phyloP scores from a whole-genome alignment of 2,329 filamentous ascomycete genomes.

The Ceratocystis diversiconidia region DNA sequence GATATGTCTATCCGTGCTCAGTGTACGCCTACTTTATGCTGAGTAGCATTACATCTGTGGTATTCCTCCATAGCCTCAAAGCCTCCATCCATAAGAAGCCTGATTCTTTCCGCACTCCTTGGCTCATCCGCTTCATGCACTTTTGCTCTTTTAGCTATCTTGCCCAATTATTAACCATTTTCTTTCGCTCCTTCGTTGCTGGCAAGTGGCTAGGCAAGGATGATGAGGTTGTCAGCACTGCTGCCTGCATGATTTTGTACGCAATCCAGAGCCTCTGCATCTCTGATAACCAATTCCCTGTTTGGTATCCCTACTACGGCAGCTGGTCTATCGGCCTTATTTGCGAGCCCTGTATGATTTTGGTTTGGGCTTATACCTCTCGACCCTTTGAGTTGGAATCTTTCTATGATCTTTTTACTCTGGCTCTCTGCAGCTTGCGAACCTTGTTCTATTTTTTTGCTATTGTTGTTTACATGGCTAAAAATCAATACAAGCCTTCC shows the following conservation, averaged over 20 bases:
- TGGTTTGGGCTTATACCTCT: constrained; percentile 19
- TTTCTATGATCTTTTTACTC: neutral
- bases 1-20: constrained; percentile 44
- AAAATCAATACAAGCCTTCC: neutral
- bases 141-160: constrained; percentile 28
- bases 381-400: neutral
- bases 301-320: constrained; percentile 51
- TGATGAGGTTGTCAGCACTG: constrained; percentile 39
- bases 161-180: constrained; percentile 32
- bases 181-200: constrained; percentile 26
- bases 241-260: constrained; percentile 51
- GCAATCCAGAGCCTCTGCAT: constrained; percentile 44
- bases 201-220: constrained; percentile 32
- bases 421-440: neutral
- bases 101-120: constrained; percentile 28
- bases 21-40: constrained; percentile 44
- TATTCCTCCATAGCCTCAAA: constrained; percentile 36
- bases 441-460: constrained; percentile 8
- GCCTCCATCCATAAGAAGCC: constrained; percentile 25
- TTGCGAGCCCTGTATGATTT: constrained; percentile 38
- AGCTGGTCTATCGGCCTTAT: constrained; percentile 45
- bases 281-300: constrained; percentile 33
- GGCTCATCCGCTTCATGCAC: constrained; percentile 19
- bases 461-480: neutral
- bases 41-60: constrained; percentile 37